Evolutionary conservation across 805 yeast genomes (phyloP).

Genomic region (Metschnikowia corniflorae): DNA sequence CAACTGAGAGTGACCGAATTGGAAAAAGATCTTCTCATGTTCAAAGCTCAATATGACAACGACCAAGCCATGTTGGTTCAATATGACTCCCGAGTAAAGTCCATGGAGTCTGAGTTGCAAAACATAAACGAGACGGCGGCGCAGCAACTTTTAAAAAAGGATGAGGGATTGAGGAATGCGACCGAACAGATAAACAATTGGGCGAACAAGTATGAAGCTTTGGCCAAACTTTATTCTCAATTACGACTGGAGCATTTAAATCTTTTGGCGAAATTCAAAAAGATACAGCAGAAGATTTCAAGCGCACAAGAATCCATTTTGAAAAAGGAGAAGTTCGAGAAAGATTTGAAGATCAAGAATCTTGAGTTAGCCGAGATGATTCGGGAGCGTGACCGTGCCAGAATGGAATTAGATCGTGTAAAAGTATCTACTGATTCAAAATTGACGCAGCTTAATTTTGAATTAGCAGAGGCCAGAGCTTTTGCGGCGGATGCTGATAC

Average conservation of each 20-base stretch:
- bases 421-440: constrained; percentile 64
- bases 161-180: constrained; percentile 60
- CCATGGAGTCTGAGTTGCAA: constrained; percentile 68
- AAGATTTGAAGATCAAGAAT: constrained; percentile 80
- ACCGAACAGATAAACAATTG: constrained; percentile 76
- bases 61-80: constrained; percentile 82
- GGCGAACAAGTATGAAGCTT: constrained; percentile 82
- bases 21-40: constrained; percentile 72
- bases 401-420: constrained; percentile 71
- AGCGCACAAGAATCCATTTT: constrained; percentile 87
- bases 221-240: constrained; percentile 87
- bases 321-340: constrained; percentile 75
- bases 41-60: constrained; percentile 79
- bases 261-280: constrained; percentile 71
- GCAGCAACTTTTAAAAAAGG: constrained; percentile 71
- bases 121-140: constrained; percentile 61
- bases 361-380: constrained; percentile 85
- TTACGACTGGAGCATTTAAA: constrained; percentile 88
- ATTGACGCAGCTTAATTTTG: constrained; percentile 61
- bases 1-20: constrained; percentile 77
- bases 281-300: constrained; percentile 80
- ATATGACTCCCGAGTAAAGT: constrained; percentile 80
- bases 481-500: constrained; percentile 59
- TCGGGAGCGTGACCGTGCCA: constrained; percentile 84
- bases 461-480: constrained; percentile 57